Evolutionary conservation across 2,329 filamentous ascomycete genomes (phyloP).

Genomic region (Magnaporthiopsis rhizophila): DNA sequence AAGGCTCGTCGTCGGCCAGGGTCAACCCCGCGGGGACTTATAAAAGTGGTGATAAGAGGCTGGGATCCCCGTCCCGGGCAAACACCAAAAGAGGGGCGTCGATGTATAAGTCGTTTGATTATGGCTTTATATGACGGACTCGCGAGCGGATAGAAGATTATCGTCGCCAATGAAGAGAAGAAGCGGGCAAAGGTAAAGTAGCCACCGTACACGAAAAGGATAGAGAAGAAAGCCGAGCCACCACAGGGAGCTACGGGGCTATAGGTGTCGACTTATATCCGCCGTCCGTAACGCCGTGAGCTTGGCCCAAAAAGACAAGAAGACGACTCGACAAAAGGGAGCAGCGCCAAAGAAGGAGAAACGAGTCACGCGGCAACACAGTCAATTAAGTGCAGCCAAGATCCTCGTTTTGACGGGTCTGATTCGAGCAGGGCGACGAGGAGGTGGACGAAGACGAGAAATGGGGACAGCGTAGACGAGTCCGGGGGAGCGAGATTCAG

Average conservation of each 20-base stretch:
- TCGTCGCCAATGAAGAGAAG: neutral
- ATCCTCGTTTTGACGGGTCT: neutral
- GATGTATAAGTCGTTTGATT: neutral
- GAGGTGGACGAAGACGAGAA: slow-evolving; percentile 12
- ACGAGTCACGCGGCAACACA: neutral
- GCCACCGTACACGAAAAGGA: neutral
- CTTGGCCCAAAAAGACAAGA: neutral
- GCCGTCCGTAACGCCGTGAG: neutral
- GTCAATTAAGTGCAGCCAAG: neutral
- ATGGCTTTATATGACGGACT: neutral
- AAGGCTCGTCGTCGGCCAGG: neutral
- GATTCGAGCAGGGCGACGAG: slow-evolving; percentile 9
- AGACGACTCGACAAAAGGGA: neutral
- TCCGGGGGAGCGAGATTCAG: neutral
- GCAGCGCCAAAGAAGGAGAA: neutral
- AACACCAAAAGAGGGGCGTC: neutral
- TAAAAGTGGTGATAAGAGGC: neutral
- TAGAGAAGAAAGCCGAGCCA: no score
- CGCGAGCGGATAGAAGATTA: neutral
- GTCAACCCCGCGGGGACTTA: neutral
- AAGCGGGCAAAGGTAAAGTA: neutral
- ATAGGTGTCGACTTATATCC: neutral
- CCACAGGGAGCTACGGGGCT: neutral
- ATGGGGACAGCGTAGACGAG: slow-evolving; percentile 14
- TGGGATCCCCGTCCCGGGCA: no score